These are phyloP conservation scores for Arabis hirsuta DNA, from an alignment of 345 rosid species.

Conservation along the genomic window DNA sequence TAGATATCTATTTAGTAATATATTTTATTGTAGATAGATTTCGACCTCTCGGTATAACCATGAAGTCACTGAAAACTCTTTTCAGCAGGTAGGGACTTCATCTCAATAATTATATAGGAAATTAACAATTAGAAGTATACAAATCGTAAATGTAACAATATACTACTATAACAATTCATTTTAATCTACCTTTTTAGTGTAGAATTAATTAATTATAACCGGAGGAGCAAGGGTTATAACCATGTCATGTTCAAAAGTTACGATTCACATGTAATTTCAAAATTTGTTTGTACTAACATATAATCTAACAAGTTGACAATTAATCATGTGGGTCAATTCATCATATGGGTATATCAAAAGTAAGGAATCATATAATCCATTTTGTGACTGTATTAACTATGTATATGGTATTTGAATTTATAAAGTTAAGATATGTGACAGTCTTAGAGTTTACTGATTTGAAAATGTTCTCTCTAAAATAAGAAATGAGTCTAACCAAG, in stretches of 20 bases:
- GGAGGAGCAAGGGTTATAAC: background rate
- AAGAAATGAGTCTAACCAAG: slow-evolving; percentile 26
- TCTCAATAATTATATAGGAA: background rate
- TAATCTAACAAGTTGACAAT: background rate
- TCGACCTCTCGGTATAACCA: slow-evolving; percentile 20
- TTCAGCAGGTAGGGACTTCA: slow-evolving; percentile 19
- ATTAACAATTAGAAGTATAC: background rate
- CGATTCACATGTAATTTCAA: background rate
- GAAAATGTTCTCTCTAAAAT: slow-evolving; percentile 6
- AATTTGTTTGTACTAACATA: background rate
- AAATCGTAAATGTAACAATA: background rate
- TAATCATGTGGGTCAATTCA: background rate
- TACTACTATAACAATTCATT: background rate
- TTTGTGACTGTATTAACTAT: background rate
- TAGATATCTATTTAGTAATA: slow-evolving; percentile 10
- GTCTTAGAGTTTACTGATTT: background rate
- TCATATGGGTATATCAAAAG: slow-evolving; percentile 1
- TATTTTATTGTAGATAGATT: slow-evolving; percentile 19
- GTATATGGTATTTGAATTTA: background rate
- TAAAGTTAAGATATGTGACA: background rate
- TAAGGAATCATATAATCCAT: slow-evolving; percentile 16
- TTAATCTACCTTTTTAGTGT: background rate
- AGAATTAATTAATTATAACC: background rate
- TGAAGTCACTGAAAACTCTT: slow-evolving; percentile 9
- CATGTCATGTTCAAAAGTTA: too few relatives aligned